phyloP scores from a whole-genome alignment of 345 rosid species.

The Lepidium africanum region DNA sequence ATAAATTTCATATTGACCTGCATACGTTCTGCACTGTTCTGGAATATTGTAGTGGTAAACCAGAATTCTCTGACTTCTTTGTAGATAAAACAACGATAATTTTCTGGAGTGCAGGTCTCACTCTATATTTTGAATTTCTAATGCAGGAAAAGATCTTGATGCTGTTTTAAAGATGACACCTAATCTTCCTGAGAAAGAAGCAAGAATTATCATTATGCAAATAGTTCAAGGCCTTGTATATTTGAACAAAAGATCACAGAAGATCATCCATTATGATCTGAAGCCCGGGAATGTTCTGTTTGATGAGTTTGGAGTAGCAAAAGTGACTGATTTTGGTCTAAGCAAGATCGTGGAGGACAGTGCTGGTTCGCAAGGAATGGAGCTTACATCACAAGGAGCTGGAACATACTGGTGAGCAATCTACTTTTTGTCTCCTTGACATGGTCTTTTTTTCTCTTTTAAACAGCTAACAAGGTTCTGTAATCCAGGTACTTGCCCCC shows the following conservation, averaged over 20 bases:
- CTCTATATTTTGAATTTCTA: neutral
- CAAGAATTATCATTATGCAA: constrained; percentile 83
- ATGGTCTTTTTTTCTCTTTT: neutral
- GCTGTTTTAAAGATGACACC: constrained; percentile 97
- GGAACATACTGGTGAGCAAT: constrained; percentile 93
- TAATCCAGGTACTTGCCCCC: constrained; percentile 90
- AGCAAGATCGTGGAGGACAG: constrained; percentile 96
- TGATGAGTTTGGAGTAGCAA: constrained; percentile 92
- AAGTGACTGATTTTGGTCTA: constrained; percentile 99
- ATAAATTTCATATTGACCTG: constrained; percentile 91
- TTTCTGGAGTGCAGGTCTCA: constrained; percentile 1
- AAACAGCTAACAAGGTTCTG: neutral
- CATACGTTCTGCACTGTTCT: constrained; percentile 95
- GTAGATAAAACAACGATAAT: neutral
- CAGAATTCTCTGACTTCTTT: constrained; percentile 6
- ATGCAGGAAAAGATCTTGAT: constrained; percentile 95
- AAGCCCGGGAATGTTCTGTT: constrained; percentile 99
- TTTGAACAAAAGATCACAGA: constrained; percentile 77
- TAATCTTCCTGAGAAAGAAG: constrained; percentile 90
- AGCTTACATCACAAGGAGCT: constrained; percentile 99
- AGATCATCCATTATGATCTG: constrained; percentile 95
- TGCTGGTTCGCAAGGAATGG: constrained; percentile 98
- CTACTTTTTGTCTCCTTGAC: neutral
- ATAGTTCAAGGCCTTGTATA: constrained; percentile 95
- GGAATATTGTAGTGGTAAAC: constrained; percentile 89